Evolutionary conservation across 2,329 filamentous ascomycete species (phyloP), one percentile per base, ranked within the genome.

Genomic region (Emericellopsis atlantica): DNA sequence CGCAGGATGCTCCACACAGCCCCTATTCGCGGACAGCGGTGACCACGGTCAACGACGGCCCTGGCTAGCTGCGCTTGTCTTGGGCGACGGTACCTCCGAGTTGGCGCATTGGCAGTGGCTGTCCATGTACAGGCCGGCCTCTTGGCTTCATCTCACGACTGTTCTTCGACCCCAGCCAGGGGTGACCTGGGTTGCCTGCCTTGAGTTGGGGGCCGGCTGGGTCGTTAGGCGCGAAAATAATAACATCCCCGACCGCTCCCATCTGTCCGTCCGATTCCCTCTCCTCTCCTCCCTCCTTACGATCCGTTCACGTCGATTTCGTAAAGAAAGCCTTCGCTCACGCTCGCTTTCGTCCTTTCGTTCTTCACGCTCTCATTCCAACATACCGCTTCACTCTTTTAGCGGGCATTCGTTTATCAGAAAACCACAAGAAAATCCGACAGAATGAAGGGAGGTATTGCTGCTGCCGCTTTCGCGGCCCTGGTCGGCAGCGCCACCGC

Each of bases 331-430:
- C 62, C 61, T 61, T 57, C 55, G 55, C 58, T 48, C 47, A 45
- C 51, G 52, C 58, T 61, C 55, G 62, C 65, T 70, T 69, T 71
- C 67, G 62, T 66, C 64, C 56, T 65, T 65, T 67, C 60, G 59
- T 67, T 68, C 60, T 53, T 58, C 12, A 29, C 26, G 3, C 26
- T 29, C 26, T 57, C 57, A 54, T 51, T 48, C 55, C 46, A 48
- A 69, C 63, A 56, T 51, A 81, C 80, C 80, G 81, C 81, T 85
- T 85, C 82, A 86, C 79, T 86, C 84, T 62, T 87, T 89, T 67
- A 88, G 84, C 84, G 83, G 84, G 76, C 81, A 79, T 69, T 84
- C 79, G 65, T 83, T 82, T 56, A 47, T 42, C 37, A 38, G 36
- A 42, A 18, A 22, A 41, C 36, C 22, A 36, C 32, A 32, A 34